phyloP scores from a whole-genome alignment of 176 grass and related monocot genomes.

The Carex pumila region DNA sequence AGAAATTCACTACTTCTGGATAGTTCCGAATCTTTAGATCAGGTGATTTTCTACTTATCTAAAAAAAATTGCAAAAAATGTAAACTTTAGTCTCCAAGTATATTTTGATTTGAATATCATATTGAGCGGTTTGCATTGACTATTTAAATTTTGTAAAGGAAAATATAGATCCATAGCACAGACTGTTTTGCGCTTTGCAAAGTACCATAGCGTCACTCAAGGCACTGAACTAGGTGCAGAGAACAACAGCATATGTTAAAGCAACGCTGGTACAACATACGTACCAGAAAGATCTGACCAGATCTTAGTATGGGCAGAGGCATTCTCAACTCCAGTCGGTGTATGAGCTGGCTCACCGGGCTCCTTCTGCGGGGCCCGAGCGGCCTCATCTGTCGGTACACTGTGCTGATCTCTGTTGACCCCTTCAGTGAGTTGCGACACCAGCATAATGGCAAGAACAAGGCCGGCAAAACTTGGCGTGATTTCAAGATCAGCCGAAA shows the following conservation, averaged over 20 bases:
- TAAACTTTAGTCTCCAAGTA: too few relatives aligned
- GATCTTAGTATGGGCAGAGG: conserved; percentile 78
- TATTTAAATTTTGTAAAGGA: too few relatives aligned
- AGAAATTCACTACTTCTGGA: too few relatives aligned
- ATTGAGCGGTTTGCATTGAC: too few relatives aligned
- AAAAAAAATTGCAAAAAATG: too few relatives aligned
- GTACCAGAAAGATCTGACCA: conserved; percentile 92
- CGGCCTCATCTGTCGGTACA: conserved; percentile 25
- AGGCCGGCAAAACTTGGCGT: too few relatives aligned
- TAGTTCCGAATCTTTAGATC: too few relatives aligned
- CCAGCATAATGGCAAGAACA: conserved; percentile 81
- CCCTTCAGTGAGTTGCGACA: conserved; percentile 55
- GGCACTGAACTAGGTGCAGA: conserved; percentile 20
- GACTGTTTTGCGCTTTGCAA: too few relatives aligned
- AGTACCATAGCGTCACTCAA: neutral
- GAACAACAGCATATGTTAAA: neutral
- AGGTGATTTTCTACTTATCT: too few relatives aligned
- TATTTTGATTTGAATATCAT: too few relatives aligned
- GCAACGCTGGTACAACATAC: conserved; percentile 16
- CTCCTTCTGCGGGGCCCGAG: conserved; percentile 32
- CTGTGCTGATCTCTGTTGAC: conserved; percentile 1
- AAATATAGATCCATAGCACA: too few relatives aligned
- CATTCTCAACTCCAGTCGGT: conserved; percentile 39
- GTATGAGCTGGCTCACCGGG: conserved; percentile 40
- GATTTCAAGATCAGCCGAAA: too few relatives aligned